Base-by-base conservation (phyloP, 164 flowering plant species). In the Aristolochia contorta region DNA sequence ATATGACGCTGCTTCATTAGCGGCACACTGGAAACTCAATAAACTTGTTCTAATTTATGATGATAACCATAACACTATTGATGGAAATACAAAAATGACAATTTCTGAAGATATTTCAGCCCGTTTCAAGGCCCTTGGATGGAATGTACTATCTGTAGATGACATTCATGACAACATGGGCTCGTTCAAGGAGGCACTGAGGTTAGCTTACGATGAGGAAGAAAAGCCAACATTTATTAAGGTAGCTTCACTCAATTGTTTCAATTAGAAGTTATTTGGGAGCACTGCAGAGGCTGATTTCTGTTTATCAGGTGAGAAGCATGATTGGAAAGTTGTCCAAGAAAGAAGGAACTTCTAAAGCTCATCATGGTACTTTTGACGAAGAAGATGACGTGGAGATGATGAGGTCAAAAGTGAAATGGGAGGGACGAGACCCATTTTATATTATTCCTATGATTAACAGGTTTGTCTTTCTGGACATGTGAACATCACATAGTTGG, bases 11-110 rank as follows among this genome's bases (percentile, higher is more conserved):
- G 78, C 72, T 25, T 81, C 84, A 4, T 63, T 81, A 23, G 88
- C 88, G 56, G 84, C 65, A n/a, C 88, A 81, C 50, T 83, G 84
- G 88, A 69, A 65, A 57, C 88, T 83, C 20, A 60, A 67, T 58
- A 83, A 79, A 70, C 81, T 83, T 25, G 75, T 62, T 5, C 14
- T 70, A 16, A 68, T 81, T 9, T 83, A 83, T 53, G 88, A 81
- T 55, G 85, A 83, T 55, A 83, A 83, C 46, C 76, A 69, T 37
- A 78, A 60, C 50, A 71, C 85, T 19, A 79, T 81, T 46, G 88
- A 79, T 59, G 88, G 85, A 21, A 57, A 63, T 2, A 83, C 82
- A 5, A 52, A 22, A 6, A 54, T 81, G n/a, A 70, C 79, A 16
- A 76, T 79, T 61, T 60, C 83, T 10, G 84, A 81, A 47, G 75